Evolutionary conservation across 495 filamentous ascomycete species (phyloP), one percentile per base, ranked within the genome.

Genomic region (Hypoxylon fuscum): DNA sequence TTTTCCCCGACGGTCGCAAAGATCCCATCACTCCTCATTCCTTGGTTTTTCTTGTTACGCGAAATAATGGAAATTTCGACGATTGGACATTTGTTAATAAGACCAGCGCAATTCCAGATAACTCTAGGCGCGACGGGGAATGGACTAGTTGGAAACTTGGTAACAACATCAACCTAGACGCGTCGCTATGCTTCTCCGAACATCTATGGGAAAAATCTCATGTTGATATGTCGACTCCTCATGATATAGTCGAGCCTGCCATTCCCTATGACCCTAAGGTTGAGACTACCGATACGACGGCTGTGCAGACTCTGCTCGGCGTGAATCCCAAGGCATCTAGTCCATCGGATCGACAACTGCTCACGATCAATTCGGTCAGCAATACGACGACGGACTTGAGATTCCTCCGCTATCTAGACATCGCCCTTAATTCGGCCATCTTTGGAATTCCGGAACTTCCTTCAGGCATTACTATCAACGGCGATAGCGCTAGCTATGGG

Each of bases 131-230:
- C n/a, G 38, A 42, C 15, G 49, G 29, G 8, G 49, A 53, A 15
- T 53, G 49, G 49, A 25, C 37, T 31, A 42, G 35, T 12, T 53
- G 37, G 35, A 42, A 43, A 21, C 21, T 53, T 15, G 49, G 35
- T 12, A 12, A 31, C 6, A 35, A 32, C 5, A 17, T 53, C 37
- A 32, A 42, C 7, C 23, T 53, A 11, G 49, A 53, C 4, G 49
- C 37, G 18, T 53, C 49, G n/a, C n/a, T 53, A 10, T 53, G 49
- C 10, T 53, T 53, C 49, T 53, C 49, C 21, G 49, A 42, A n/a
- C 8, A 20, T 23, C n/a, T 53, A 20, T 53, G 49, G 49, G 49
- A 53, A 1, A 18, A 31, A 14, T 53, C 49, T 3, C 35, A 53
- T 5, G 49, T 53, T 6, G 49, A 53, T 11, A 42, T 53, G 49